phyloP scores from a whole-genome alignment of 805 yeast species.

The Myxozyma neglecta region DNA sequence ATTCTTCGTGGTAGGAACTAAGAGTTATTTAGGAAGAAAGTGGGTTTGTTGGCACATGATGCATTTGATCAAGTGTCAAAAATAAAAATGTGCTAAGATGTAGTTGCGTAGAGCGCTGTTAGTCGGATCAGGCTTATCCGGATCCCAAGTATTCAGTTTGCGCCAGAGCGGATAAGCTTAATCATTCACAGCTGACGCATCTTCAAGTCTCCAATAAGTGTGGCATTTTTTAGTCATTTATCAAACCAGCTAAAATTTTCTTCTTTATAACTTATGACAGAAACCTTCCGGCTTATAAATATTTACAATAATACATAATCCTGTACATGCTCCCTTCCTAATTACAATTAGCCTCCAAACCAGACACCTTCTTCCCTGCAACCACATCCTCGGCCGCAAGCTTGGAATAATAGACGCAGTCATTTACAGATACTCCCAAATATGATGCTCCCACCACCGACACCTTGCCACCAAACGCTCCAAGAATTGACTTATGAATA shows the following conservation, averaged over 20 bases:
- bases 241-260: background rate
- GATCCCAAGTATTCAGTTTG: too few species aligned
- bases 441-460: conserved; percentile 28
- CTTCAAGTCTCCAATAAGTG: too few species aligned
- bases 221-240: background rate
- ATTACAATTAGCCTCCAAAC: conserved; percentile 14
- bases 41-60: too few species aligned
- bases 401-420: conserved; percentile 27
- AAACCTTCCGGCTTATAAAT: background rate
- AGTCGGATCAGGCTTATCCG: too few species aligned
- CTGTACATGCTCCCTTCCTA: background rate
- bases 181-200: too few species aligned
- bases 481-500: conserved; percentile 14
- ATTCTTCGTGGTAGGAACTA: background rate
- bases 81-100: too few species aligned
- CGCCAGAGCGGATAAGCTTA: too few species aligned
- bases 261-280: too few species aligned
- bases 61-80: too few species aligned
- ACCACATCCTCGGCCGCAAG: conserved; percentile 25
- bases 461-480: conserved; percentile 19
- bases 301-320: background rate
- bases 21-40: too few species aligned
- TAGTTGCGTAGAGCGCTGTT: too few species aligned
- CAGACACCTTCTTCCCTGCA: conserved; percentile 16
- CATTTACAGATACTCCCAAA: conserved; percentile 26